Percentiles rank a stretch among this genome's conserved stretches.
phyloP scores from a whole-genome alignment of 306 rosid species.

The Psophocarpus tetragonolobus region DNA sequence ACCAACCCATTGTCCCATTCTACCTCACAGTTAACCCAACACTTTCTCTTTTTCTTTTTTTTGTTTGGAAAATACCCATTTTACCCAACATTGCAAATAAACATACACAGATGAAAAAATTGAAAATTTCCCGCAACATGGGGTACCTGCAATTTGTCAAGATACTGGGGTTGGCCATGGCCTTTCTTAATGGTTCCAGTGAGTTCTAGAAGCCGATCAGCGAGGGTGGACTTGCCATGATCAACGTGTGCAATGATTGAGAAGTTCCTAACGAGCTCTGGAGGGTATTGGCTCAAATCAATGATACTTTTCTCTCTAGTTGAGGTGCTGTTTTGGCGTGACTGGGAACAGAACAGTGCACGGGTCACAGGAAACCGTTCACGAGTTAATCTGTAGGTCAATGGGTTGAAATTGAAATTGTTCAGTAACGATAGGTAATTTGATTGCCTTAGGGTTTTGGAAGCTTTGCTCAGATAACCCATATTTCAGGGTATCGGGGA shows the following conservation, averaged over 20 bases:
- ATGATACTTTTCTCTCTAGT: constrained; percentile 43
- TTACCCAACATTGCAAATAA: neutral
- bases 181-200: constrained; percentile 93
- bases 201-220: constrained; percentile 88
- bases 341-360: constrained; percentile 55
- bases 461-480: constrained; percentile 72
- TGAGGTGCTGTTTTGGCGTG: constrained; percentile 36
- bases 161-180: constrained; percentile 95
- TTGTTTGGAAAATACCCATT: constrained; percentile 15
- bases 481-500: constrained; percentile 54
- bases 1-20: neutral
- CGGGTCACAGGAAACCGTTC: neutral
- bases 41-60: neutral
- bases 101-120: neutral
- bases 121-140: neutral
- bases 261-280: constrained; percentile 52
- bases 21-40: neutral
- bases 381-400: constrained; percentile 22
- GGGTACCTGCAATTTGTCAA: constrained; percentile 84
- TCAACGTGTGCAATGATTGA: constrained; percentile 4
- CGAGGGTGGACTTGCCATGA: constrained; percentile 81
- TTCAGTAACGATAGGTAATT: constrained; percentile 36
- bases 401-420: constrained; percentile 18
- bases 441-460: constrained; percentile 51
- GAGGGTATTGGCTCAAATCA: constrained; percentile 74